Percentiles rank a stretch among this genome's conserved stretches.
phyloP scores from a whole-genome alignment of 768 basidiomycete genomes.

The Gyrodon lividus region DNA sequence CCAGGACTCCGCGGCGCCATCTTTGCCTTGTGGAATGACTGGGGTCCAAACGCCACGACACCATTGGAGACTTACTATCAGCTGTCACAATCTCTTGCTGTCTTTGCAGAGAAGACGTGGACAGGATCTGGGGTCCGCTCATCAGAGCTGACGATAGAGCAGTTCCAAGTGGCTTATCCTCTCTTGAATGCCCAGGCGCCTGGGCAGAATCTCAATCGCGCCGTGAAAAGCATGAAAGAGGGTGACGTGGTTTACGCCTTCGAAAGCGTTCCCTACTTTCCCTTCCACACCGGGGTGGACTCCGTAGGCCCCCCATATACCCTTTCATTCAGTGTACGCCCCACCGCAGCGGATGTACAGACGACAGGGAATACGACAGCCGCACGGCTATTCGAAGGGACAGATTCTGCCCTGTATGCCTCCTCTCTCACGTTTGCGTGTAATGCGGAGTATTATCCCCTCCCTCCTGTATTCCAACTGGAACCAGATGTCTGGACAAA shows the following conservation, averaged over 20 bases:
- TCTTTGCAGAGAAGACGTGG: constrained; percentile 45
- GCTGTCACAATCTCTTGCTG: constrained; percentile 39
- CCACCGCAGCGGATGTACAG: constrained; percentile 15
- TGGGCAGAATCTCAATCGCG: constrained; percentile 44
- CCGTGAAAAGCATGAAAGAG: constrained; percentile 24
- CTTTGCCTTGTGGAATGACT: constrained; percentile 44
- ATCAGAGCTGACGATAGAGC: constrained; percentile 32
- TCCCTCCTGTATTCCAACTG: constrained; percentile 29
- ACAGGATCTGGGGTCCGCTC: constrained; percentile 38
- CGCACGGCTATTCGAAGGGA: constrained; percentile 35
- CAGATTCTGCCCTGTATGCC: constrained; percentile 36
- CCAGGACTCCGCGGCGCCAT: constrained; percentile 34
- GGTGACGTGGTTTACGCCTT: constrained; percentile 33
- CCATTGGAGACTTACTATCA: constrained; percentile 44
- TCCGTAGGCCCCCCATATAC: constrained; percentile 47
- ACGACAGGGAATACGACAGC: constrained; percentile 11
- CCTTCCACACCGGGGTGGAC: constrained; percentile 29
- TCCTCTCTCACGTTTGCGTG: constrained; percentile 40
- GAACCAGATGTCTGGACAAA: constrained; percentile 30
- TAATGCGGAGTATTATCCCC: constrained; percentile 37
- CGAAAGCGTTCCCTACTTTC: constrained; percentile 14
- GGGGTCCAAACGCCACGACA: constrained; percentile 46
- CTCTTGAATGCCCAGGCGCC: constrained; percentile 39
- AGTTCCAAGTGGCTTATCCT: constrained; percentile 38
- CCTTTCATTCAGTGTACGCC: constrained; percentile 39